Percentiles rank a stretch among this genome's conserved stretches.
These are phyloP conservation scores for Glycine latifolia DNA, from an alignment of 306 rosid genomes.

Conservation along the genomic window DNA sequence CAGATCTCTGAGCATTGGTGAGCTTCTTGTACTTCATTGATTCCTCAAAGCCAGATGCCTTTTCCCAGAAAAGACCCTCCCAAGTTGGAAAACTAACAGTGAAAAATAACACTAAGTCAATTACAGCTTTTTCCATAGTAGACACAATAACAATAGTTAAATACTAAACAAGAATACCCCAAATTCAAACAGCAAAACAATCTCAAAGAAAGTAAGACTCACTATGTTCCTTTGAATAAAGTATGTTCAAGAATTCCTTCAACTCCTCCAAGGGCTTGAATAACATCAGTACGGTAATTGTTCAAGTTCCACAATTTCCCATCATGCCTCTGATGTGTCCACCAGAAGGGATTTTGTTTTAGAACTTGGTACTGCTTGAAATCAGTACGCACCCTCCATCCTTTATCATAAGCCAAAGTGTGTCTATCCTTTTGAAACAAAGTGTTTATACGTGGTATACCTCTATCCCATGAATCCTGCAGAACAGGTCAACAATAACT, in stretches of 20 bases:
- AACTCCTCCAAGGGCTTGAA: conserved; percentile 99
- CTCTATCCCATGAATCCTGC: conserved; percentile 99
- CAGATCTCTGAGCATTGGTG: conserved; percentile 99
- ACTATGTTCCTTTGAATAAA: conserved; percentile 98
- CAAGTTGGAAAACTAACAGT: conserved; percentile 86
- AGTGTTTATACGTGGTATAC: conserved; percentile 99
- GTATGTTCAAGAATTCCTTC: conserved; percentile 99
- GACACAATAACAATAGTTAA: conserved; percentile 9
- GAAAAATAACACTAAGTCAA: conserved; percentile 43
- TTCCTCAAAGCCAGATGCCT: conserved; percentile 99
- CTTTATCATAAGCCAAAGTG: conserved; percentile 98
- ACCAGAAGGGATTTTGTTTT: conserved; percentile 99
- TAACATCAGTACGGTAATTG: conserved; percentile 97
- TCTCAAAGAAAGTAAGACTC: conserved; percentile 47
- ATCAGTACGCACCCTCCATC: conserved; percentile 99
- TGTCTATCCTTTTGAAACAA: conserved; percentile 97
- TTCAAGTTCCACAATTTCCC: conserved; percentile 98
- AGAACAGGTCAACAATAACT: conserved; percentile 28
- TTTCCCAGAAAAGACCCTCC: conserved; percentile 99
- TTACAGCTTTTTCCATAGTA: neutral
- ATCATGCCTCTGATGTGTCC: conserved; percentile 99
- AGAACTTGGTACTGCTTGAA: conserved; percentile 98
- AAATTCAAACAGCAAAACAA: neutral
- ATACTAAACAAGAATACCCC: neutral
- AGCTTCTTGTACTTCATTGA: conserved; percentile 99